A percentile compares a stretch with the other conserved stretches of the same genome.
phyloP scores from a whole-genome alignment of 2,329 filamentous ascomycete genomes.

The Sclerotinia nivalis region DNA sequence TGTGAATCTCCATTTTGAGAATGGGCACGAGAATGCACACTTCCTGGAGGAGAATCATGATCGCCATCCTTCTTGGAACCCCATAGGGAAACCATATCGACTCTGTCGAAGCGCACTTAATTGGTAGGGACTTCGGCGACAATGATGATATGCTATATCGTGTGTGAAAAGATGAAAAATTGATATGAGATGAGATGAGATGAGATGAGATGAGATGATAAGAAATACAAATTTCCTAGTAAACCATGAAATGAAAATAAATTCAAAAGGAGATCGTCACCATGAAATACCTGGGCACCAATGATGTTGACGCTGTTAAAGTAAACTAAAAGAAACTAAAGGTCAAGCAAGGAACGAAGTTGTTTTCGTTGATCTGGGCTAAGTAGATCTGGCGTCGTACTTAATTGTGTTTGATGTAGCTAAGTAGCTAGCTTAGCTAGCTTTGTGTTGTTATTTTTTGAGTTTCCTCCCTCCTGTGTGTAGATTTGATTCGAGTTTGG shows the following conservation, averaged over 20 bases:
- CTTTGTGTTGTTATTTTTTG: background rate
- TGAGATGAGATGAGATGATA: background rate
- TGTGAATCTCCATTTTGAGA: conserved; percentile 33
- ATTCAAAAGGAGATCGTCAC: conserved; percentile 6
- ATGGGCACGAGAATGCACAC: conserved; percentile 7
- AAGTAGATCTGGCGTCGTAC: conserved; percentile 5
- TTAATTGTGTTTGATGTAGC: background rate
- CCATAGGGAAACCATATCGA: conserved; percentile 55
- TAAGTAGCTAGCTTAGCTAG: background rate
- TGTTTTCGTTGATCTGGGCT: conserved; percentile 8
- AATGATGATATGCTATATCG: conserved; percentile 6
- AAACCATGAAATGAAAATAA: background rate
- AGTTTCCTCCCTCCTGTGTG: background rate
- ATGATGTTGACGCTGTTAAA: background rate
- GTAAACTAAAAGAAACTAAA: background rate
- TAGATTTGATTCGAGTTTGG: background rate
- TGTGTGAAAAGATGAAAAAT: background rate
- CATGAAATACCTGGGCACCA: conserved; percentile 6
- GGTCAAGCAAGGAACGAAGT: conserved; percentile 9
- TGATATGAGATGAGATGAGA: background rate
- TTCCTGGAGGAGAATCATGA: conserved; percentile 32
- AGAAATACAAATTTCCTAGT: background rate
- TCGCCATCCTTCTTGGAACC: conserved; percentile 52
- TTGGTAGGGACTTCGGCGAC: conserved; percentile 5
- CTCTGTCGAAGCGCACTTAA: background rate